phyloP scores from a whole-genome alignment of 345 rosid genomes.

The Turritis glabra region DNA sequence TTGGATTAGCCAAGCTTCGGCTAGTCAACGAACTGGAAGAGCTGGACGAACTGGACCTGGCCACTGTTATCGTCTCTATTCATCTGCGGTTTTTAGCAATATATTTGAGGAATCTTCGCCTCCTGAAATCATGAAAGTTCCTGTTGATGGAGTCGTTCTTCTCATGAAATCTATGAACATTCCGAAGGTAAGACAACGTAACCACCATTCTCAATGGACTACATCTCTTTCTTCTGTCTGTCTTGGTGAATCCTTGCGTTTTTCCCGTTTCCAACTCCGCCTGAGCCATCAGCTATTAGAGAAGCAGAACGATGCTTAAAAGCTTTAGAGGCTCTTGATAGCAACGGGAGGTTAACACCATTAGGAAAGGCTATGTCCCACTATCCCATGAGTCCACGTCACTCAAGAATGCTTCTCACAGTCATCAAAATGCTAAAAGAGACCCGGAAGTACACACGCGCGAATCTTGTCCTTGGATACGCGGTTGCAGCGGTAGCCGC shows the following conservation, averaged over 20 bases:
- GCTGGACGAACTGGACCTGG: constrained; percentile 98
- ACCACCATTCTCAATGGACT: neutral
- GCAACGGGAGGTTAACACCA: constrained; percentile 60
- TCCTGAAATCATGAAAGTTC: constrained; percentile 80
- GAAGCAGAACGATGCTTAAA: constrained; percentile 73
- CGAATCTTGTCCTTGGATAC: constrained; percentile 65
- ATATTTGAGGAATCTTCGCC: constrained; percentile 70
- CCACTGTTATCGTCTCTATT: constrained; percentile 85
- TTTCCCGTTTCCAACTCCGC: constrained; percentile 93
- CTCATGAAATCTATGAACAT: constrained; percentile 82
- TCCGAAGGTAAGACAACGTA: constrained; percentile 54
- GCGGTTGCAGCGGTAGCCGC: constrained; percentile 84
- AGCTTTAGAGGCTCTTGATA: constrained; percentile 70
- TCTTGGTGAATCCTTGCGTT: neutral
- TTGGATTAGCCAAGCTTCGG: constrained; percentile 95
- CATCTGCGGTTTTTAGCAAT: constrained; percentile 73
- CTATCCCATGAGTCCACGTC: constrained; percentile 90
- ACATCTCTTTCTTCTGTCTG: neutral
- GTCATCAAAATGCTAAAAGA: constrained; percentile 57
- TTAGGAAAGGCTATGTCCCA: constrained; percentile 87
- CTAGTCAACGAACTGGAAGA: constrained; percentile 90
- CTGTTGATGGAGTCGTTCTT: constrained; percentile 82
- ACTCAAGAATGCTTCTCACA: constrained; percentile 88
- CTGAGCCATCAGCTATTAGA: constrained; percentile 54
- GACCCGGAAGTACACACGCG: constrained; percentile 44